Percentiles rank a stretch among this genome's conserved stretches.
Conservation (phyloP, 192 early-diverging fungal genomes). For the Rhizophagus clarus region DNA sequence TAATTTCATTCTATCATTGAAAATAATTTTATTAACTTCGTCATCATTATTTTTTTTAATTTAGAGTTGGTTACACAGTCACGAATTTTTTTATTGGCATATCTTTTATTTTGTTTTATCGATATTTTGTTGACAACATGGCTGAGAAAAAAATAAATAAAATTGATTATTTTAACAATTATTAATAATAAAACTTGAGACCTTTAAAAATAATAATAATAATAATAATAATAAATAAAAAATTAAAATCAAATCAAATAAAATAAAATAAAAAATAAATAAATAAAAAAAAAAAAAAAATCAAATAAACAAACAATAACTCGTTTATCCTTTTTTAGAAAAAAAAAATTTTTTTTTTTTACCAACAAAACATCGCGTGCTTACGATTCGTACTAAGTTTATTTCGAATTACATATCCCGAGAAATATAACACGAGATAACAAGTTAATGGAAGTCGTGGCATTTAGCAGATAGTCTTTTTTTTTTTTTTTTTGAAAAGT, state of each 20-base stretch:
- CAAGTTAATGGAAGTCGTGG: background rate
- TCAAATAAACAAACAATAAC: background rate
- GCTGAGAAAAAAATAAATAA: background rate
- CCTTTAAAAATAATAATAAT: no score
- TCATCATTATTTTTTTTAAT: no score
- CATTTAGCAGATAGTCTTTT: background rate
- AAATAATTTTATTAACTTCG: no score
- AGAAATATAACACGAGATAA: background rate
- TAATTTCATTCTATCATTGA: no score
- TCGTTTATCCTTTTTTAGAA: background rate
- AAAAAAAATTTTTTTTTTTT: background rate
- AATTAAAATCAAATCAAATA: no score
- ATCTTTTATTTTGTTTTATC: background rate
- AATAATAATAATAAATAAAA: no score
- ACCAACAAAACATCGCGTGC: background rate
- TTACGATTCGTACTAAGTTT: background rate
- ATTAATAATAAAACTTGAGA: background rate
- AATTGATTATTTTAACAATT: background rate
- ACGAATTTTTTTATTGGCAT: background rate
- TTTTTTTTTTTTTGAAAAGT: background rate
- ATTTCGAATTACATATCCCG: background rate
- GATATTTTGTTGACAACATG: background rate
- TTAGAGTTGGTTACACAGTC: background rate
- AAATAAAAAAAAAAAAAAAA: background rate
- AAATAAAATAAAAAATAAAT: no score